phyloP scores from a whole-genome alignment of 2,329 filamentous ascomycete species.

The Rutstroemia sydowiana region DNA sequence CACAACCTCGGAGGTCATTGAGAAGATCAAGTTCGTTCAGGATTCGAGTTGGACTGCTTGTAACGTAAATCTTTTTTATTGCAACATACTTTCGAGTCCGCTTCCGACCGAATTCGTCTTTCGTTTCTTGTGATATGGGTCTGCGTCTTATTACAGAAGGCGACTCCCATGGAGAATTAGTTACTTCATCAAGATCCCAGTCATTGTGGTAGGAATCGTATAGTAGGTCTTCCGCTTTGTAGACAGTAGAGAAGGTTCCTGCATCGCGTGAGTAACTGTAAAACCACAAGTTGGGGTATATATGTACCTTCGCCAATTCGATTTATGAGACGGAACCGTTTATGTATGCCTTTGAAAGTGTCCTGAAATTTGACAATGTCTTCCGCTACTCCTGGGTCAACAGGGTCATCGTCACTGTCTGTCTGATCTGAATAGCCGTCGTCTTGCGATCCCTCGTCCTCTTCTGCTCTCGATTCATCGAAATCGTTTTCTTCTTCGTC shows the following conservation, averaged over 20 bases:
- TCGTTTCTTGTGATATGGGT: conserved; percentile 28
- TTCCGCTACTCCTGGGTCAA: conserved; percentile 64
- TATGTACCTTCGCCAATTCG: conserved; percentile 84
- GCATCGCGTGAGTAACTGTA: conserved; percentile 14
- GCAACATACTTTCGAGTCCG: conserved; percentile 72
- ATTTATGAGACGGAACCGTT: conserved; percentile 85
- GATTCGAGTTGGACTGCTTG: conserved; percentile 86
- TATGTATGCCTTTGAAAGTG: conserved; percentile 75
- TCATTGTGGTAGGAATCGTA: conserved; percentile 79
- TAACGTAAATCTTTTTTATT: conserved; percentile 99
- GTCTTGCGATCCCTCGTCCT: conserved; percentile 25
- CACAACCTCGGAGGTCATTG: conserved; percentile 74
- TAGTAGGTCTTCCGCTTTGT: conserved; percentile 90
- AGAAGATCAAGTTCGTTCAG: conserved; percentile 94
- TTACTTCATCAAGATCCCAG: conserved; percentile 69
- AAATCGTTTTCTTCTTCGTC: conserved; percentile 32
- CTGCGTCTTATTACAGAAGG: conserved; percentile 53
- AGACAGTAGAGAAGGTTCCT: conserved; percentile 98
- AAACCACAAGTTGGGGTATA: not conserved
- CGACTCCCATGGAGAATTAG: conserved; percentile 60
- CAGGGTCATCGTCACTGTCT: conserved; percentile 51
- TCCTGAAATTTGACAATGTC: conserved; percentile 83
- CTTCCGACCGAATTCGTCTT: conserved; percentile 28
- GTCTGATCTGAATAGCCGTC: conserved; percentile 41
- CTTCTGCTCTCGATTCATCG: conserved; percentile 23